A percentile compares a stretch with the other conserved stretches of the same genome.
These are phyloP conservation scores for Phytophthora foliorum DNA, from an alignment of 352 stramenopile genomes.

Conservation along the genomic window DNA sequence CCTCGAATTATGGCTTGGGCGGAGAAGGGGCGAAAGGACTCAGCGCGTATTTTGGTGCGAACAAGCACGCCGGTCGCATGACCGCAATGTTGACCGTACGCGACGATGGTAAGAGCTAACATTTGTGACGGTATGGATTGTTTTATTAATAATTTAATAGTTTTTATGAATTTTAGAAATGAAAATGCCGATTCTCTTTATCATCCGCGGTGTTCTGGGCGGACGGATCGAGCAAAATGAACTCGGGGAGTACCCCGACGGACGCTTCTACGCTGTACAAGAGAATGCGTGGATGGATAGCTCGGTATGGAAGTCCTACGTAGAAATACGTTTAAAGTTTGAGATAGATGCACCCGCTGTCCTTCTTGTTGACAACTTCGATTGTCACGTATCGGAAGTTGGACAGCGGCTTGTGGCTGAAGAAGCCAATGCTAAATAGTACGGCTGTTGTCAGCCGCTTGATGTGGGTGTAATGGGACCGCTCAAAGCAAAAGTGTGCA, in stretches of 20 bases:
- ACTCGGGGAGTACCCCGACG: neutral
- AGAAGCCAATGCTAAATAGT: conserved; percentile 2
- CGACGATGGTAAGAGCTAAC: too few relatives aligned
- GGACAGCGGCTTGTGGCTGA: neutral
- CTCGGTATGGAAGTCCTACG: too few relatives aligned
- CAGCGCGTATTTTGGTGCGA: too few relatives aligned
- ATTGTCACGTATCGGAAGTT: neutral
- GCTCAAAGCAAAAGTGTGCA: neutral
- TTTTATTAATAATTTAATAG: too few relatives aligned
- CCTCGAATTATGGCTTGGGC: too few relatives aligned
- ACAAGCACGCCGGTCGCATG: too few relatives aligned
- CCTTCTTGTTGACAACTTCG: conserved; percentile 4
- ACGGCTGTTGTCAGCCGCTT: neutral
- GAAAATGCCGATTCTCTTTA: conserved; percentile 18
- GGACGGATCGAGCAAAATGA: conserved; percentile 1
- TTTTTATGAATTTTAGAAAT: conserved; percentile 5
- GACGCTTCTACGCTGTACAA: too few relatives aligned
- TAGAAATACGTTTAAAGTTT: conserved; percentile 16
- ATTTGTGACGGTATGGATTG: too few relatives aligned
- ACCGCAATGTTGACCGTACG: too few relatives aligned
- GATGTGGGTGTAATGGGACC: conserved; percentile 2
- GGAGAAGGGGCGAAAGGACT: too few relatives aligned
- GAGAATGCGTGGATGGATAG: too few relatives aligned
- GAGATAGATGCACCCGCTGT: conserved; percentile 8
- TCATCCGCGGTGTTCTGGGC: neutral